Percentiles rank a stretch among this genome's conserved stretches.
Evolutionary conservation across 2,329 filamentous ascomycete species (phyloP).

Genomic region (Zymoseptoria pseudotritici): DNA sequence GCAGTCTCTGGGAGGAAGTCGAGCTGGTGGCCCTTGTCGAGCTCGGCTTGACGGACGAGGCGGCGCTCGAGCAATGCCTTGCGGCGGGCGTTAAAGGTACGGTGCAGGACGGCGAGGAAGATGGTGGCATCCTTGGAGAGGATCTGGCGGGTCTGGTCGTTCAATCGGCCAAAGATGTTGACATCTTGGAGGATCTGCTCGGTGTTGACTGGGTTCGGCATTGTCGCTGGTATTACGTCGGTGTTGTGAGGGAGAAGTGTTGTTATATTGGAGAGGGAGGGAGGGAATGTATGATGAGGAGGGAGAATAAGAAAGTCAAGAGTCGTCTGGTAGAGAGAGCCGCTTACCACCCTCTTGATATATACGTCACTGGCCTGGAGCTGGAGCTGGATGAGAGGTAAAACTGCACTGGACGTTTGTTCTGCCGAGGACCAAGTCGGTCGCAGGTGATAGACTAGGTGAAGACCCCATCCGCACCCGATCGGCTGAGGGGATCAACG

Average conservation of each 20-base stretch:
- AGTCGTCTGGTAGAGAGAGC: conserved; percentile 4
- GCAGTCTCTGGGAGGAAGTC: conserved; percentile 95
- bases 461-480: conserved; percentile 1
- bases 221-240: conserved; percentile 7
- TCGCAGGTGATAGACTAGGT: conserved; percentile 8
- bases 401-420: not conserved
- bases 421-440: conserved; percentile 5
- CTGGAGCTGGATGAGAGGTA: not conserved
- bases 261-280: not conserved
- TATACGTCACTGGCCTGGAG: conserved; percentile 18
- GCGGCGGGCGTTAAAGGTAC: conserved; percentile 84
- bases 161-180: conserved; percentile 71
- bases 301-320: not conserved
- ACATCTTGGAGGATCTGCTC: conserved; percentile 82
- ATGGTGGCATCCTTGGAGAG: conserved; percentile 82
- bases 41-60: conserved; percentile 78
- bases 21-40: conserved; percentile 79
- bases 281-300: conserved; percentile 3
- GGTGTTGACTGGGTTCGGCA: conserved; percentile 23
- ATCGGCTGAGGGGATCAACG: conserved; percentile 5
- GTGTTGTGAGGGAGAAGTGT: not conserved
- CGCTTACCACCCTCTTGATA: conserved; percentile 9
- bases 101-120: conserved; percentile 89
- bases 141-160: conserved; percentile 78
- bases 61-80: conserved; percentile 85